These are phyloP conservation scores for Amanita pallidorosea DNA, from an alignment of 768 basidiomycete genomes.

Conservation along the genomic window DNA sequence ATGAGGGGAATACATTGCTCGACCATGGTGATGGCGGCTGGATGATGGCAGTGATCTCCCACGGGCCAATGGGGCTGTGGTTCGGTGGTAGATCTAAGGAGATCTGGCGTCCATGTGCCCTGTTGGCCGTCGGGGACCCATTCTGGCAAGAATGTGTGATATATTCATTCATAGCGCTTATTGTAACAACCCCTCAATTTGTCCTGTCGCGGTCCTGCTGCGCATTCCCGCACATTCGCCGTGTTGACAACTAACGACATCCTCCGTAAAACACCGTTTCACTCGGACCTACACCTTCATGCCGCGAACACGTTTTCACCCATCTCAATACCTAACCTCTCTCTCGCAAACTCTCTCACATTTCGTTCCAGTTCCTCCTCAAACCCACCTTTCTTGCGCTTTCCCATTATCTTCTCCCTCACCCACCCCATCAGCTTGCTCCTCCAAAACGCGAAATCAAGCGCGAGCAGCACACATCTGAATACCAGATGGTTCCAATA, in stretches of 20 bases:
- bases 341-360: conserved; percentile 67
- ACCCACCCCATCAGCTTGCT: conserved; percentile 44
- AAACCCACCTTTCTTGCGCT: conserved; percentile 35
- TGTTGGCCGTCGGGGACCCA: too few relatives aligned
- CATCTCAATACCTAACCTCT: conserved; percentile 71
- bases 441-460: conserved; percentile 67
- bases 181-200: too few relatives aligned
- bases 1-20: not conserved
- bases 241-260: too few relatives aligned
- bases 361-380: conserved; percentile 76
- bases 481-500: conserved; percentile 56
- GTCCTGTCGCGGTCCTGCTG: too few relatives aligned
- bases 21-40: not conserved
- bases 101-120: too few relatives aligned
- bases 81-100: too few relatives aligned
- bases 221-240: too few relatives aligned
- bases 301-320: conserved; percentile 44
- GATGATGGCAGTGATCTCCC: not conserved
- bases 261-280: too few relatives aligned
- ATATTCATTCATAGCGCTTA: too few relatives aligned
- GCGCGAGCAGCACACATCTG: conserved; percentile 46
- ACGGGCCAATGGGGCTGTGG: not conserved
- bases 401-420: conserved; percentile 23
- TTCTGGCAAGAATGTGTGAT: too few relatives aligned
- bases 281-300: conserved; percentile 8